These are phyloP conservation scores for Torulaspora globosa DNA, from an alignment of 1,139 yeast genomes.

Conservation along the genomic window DNA sequence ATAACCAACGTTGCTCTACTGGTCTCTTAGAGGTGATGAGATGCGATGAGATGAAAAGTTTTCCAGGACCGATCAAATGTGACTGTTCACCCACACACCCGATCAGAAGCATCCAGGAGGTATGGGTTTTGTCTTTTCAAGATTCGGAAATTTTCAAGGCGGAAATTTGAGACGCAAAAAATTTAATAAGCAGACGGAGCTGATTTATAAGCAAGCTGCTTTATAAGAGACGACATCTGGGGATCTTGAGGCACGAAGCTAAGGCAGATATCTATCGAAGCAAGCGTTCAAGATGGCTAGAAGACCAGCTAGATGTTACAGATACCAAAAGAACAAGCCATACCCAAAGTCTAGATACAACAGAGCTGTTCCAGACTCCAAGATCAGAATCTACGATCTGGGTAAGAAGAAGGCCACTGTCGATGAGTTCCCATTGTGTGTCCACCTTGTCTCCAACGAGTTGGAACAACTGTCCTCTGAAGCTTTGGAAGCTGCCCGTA, in stretches of 20 bases:
- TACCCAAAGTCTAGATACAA: slow-evolving; percentile 99
- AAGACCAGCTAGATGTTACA: slow-evolving; percentile 99
- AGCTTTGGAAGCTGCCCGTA: slow-evolving; percentile 99
- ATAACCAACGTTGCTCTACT: no score
- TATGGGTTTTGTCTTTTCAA: slow-evolving; percentile 3
- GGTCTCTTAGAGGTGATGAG: slow-evolving; percentile 4
- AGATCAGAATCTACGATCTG: slow-evolving; percentile 97
- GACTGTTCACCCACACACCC: slow-evolving; percentile 6
- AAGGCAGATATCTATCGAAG: slow-evolving; percentile 6
- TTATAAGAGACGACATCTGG: background rate
- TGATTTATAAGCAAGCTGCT: slow-evolving; percentile 3
- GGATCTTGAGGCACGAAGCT: background rate
- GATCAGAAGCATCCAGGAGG: background rate
- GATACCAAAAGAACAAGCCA: slow-evolving; percentile 99
- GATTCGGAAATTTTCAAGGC: no score
- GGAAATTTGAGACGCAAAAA: background rate
- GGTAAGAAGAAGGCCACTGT: slow-evolving; percentile 99
- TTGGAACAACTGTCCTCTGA: slow-evolving; percentile 98
- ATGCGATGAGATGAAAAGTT: slow-evolving; percentile 13
- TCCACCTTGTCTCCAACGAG: slow-evolving; percentile 98
- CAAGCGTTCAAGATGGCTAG: slow-evolving; percentile 82
- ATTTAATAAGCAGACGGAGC: background rate
- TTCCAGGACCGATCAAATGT: background rate
- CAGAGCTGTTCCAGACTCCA: slow-evolving; percentile 99
- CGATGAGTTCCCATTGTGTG: slow-evolving; percentile 99